Percentiles rank a stretch among this genome's conserved stretches.
These are phyloP conservation scores for Mycena leptocephala DNA, from an alignment of 768 basidiomycete genomes.

Conservation along the genomic window DNA sequence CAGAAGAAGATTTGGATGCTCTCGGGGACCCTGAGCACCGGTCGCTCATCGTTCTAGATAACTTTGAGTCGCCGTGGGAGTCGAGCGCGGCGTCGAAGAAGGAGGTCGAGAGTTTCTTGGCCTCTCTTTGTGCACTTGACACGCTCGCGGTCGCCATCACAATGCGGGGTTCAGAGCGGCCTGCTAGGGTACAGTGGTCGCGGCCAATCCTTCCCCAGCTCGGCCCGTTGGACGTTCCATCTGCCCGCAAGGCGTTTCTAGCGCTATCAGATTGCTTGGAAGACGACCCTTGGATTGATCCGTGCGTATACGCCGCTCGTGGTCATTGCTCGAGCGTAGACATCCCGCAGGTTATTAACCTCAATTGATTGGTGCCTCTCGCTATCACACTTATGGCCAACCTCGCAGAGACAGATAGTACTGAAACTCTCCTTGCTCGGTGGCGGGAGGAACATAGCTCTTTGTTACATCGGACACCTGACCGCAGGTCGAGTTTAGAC, in stretches of 20 bases:
- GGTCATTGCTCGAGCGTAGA: neutral
- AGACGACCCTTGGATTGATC: constrained; percentile 34
- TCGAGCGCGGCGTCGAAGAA: constrained; percentile 17
- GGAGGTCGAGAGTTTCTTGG: constrained; percentile 38
- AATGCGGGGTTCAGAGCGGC: constrained; percentile 41
- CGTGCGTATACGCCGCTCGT: constrained; percentile 9
- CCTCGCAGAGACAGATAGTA: constrained; percentile 34
- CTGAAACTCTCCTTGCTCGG: constrained; percentile 32
- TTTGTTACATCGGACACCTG: constrained; percentile 30
- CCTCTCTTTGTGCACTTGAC: constrained; percentile 25
- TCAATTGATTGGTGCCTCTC: constrained; percentile 40
- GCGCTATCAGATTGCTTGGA: constrained; percentile 38
- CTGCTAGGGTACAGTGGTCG: constrained; percentile 39
- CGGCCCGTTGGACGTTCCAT: constrained; percentile 31
- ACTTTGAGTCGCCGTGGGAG: constrained; percentile 44
- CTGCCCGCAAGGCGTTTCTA: constrained; percentile 37
- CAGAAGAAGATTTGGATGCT: constrained; percentile 34
- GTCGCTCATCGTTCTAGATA: constrained; percentile 36
- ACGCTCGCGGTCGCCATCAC: constrained; percentile 38
- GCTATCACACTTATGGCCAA: constrained; percentile 41
- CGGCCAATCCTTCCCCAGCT: constrained; percentile 37
- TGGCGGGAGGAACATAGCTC: constrained; percentile 38
- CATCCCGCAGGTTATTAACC: constrained; percentile 18
- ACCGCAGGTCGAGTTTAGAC: constrained; percentile 35
- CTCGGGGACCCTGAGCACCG: constrained; percentile 24